Evolutionary conservation across 495 filamentous ascomycete species (phyloP), one percentile per base, ranked within the genome.

Genomic region (Niebla homalea): DNA sequence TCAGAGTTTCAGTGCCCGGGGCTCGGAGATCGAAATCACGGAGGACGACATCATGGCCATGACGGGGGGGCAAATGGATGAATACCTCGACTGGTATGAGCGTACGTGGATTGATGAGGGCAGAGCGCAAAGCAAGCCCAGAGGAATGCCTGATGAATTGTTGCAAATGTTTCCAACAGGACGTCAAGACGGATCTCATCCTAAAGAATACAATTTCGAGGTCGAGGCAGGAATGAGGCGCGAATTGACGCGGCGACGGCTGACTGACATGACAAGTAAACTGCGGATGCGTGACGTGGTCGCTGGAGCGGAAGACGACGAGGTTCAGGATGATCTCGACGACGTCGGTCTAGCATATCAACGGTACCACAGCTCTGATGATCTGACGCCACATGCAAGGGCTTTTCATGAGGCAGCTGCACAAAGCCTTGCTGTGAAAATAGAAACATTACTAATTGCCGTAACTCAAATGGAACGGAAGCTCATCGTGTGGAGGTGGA

Each of bases 41-140:
- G 80, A 90, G 19, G 64, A 70, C 1, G 83, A 93, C 45, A 71
- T 87, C 2, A 76, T 89, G 52, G 59, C 63, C 3, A 83, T 96
- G 83, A 73, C 67, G 1, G 70, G 72, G 16, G 60, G 69, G 10
- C 77, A 93, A 51, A 61, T 96, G 46, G 83, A 92, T 54, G 75
- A 84, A 44, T 94, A 94, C 52, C 70, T 98, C 71, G 79, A 89
- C 62, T 96, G 86, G 85, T 94, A 86, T 58, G 82, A 90, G 60
- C 74, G 76, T 55, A 87, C 70, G 25, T 93, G 81, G 76, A 59
- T 84, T 42, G 72, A 77, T 48, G 65, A 74, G 25, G 48, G 43
- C 6, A 48, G 49, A n/a, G 39, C 32, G 38, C 46, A 46, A 40
- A 36, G 49, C n/a, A 58, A 54, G 18, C 59, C 46, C 19, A 43